Percentiles rank a stretch among this genome's conserved stretches.
Conservation (phyloP, 345 rosid species). For the Bruguiera parviflora region DNA sequence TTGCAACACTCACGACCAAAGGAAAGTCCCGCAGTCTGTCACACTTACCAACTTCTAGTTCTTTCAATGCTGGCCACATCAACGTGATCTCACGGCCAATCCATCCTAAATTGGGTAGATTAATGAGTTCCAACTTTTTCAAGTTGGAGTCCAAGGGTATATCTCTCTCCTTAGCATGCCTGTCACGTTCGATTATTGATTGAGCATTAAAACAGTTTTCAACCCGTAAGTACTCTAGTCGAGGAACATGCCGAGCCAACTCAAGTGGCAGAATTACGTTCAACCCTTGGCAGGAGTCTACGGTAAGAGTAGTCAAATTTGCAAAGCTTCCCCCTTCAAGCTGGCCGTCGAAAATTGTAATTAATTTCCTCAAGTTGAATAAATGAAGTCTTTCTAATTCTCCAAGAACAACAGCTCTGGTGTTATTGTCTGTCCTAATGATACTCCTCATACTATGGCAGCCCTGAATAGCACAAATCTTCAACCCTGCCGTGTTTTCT, state of each 20-base stretch:
- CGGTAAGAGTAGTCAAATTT: slow-evolving; percentile 3
- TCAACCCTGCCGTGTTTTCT: slow-evolving; percentile 22
- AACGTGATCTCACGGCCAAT: neutral
- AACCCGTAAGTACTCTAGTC: neutral
- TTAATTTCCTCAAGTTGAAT: slow-evolving; percentile 3
- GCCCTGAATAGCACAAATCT: slow-evolving; percentile 21
- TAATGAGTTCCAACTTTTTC: slow-evolving; percentile 10
- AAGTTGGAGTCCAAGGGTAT: neutral
- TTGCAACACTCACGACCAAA: neutral
- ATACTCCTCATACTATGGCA: slow-evolving; percentile 22
- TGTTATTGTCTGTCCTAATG: neutral
- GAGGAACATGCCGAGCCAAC: neutral
- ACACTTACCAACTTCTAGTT: neutral
- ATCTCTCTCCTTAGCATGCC: neutral
- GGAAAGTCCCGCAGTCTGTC: neutral
- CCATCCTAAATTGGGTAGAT: neutral
- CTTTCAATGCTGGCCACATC: slow-evolving; percentile 5
- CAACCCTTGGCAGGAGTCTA: slow-evolving; percentile 3
- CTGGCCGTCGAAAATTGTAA: slow-evolving; percentile 8
- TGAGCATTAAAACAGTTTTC: slow-evolving; percentile 4
- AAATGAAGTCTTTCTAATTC: slow-evolving; percentile 9
- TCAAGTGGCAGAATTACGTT: slow-evolving; percentile 4
- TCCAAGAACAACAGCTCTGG: neutral
- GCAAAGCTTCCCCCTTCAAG: neutral
- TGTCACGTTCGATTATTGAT: neutral